These are phyloP conservation scores for Nitzschia inconspicua DNA, from an alignment of 108 stramenopile genomes.

Conservation along the genomic window DNA sequence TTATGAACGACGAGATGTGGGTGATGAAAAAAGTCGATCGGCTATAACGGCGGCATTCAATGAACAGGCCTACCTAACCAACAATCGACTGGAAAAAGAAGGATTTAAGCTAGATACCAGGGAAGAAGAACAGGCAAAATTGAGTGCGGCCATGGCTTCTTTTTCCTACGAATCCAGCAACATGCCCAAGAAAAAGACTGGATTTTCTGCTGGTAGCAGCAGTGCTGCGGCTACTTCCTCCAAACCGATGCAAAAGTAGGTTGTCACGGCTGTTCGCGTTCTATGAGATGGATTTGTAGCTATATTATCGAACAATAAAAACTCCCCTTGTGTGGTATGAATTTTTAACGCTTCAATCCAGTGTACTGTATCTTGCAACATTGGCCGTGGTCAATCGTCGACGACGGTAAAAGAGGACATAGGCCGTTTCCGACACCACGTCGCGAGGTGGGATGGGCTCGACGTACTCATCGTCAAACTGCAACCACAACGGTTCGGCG, in stretches of 20 bases:
- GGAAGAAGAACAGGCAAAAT: conserved; percentile 39
- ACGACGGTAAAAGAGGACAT: conserved; percentile 92
- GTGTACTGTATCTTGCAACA: conserved; percentile 75
- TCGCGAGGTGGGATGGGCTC: conserved; percentile 76
- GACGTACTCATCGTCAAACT: conserved; percentile 95
- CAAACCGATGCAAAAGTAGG: too few relatives aligned
- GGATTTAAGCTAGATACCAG: conserved; percentile 57
- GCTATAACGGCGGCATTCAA: conserved; percentile 43
- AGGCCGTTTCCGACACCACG: conserved; percentile 89
- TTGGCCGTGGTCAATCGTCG: conserved; percentile 80
- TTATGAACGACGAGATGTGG: too few relatives aligned
- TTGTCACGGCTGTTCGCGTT: too few relatives aligned
- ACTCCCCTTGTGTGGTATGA: too few relatives aligned
- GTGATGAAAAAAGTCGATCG: conserved; percentile 31
- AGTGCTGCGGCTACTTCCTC: neutral
- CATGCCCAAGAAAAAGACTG: conserved; percentile 15
- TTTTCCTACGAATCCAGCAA: conserved; percentile 45
- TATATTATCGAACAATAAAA: too few relatives aligned
- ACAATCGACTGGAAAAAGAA: conserved; percentile 40
- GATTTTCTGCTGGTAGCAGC: neutral
- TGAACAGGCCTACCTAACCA: conserved; percentile 46
- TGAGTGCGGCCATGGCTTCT: conserved; percentile 30
- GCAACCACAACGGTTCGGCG: conserved; percentile 87
- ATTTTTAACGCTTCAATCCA: conserved; percentile 37
- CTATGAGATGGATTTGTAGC: too few relatives aligned